Conservation (phyloP, 2,329 filamentous ascomycete genomes). For the Chaetoscypha palmicola region DNA sequence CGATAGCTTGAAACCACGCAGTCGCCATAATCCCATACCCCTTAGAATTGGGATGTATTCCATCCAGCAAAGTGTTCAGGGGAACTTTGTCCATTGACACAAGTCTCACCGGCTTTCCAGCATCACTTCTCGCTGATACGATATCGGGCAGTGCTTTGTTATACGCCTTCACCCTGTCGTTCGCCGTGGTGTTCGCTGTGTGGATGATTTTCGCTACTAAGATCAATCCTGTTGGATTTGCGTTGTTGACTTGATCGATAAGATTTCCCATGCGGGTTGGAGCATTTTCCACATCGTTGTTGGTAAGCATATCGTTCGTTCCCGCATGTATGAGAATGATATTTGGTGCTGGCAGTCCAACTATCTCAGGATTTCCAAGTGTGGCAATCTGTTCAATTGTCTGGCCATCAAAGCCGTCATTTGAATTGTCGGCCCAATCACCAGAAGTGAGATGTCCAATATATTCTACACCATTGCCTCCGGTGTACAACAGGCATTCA, state of each 20-base stretch:
- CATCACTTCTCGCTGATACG: not conserved
- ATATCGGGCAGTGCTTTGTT: constrained; percentile 1
- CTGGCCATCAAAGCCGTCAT: constrained; percentile 1
- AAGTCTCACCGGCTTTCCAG: not conserved
- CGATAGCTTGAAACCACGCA: not conserved
- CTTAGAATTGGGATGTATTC: constrained; percentile 4
- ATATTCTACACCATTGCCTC: not conserved
- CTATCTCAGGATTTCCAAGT: not conserved
- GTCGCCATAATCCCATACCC: constrained; percentile 5
- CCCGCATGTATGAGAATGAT: constrained; percentile 5
- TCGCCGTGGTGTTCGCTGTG: not conserved
- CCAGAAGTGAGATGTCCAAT: not conserved
- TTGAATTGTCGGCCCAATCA: not conserved
- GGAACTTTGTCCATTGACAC: not conserved
- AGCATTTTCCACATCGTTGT: not conserved
- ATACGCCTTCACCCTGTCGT: not conserved
- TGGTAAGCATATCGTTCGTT: not conserved
- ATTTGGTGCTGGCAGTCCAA: not conserved
- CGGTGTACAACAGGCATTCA: not conserved
- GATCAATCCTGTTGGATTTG: not conserved
- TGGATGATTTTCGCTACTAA: not conserved
- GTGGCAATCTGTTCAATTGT: constrained; percentile 3
- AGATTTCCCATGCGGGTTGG: not conserved
- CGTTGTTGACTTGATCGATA: not conserved
- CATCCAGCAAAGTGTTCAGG: not conserved